A percentile compares a stretch with the other conserved stretches of the same genome.
Conservation (phyloP, 345 rosid species). For the Barbarea vulgaris region DNA sequence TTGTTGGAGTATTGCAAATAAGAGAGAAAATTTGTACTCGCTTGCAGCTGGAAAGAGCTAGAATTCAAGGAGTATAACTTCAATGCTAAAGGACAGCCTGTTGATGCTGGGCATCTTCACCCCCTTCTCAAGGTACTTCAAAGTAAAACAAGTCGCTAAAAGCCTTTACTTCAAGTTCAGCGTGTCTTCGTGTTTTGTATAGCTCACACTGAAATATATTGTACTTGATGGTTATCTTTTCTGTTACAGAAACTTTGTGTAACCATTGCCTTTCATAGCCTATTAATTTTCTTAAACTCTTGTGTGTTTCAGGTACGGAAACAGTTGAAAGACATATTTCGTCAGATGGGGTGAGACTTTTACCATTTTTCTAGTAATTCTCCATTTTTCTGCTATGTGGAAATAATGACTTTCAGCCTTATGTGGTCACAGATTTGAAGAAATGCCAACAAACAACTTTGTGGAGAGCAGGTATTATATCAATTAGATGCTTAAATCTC, state of each 20-base stretch:
- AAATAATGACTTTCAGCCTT: conserved; percentile 1
- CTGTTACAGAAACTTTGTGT: neutral
- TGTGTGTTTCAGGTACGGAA: conserved; percentile 62
- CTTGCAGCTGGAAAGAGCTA: conserved; percentile 72
- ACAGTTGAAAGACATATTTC: conserved; percentile 79
- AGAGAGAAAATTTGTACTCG: conserved; percentile 20
- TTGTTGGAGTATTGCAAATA: conserved; percentile 4
- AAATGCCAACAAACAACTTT: conserved; percentile 92
- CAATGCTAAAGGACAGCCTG: conserved; percentile 83
- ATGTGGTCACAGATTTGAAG: conserved; percentile 72
- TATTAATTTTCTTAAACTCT: neutral
- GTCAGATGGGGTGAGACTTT: conserved; percentile 69
- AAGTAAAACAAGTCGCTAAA: neutral
- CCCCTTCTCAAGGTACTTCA: conserved; percentile 80
- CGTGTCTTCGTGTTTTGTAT: conserved; percentile 1
- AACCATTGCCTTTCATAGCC: neutral
- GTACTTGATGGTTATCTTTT: neutral
- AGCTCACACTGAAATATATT: neutral
- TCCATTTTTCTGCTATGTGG: neutral
- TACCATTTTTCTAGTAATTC: neutral
- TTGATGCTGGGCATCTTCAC: conserved; percentile 90
- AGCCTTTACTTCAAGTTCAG: conserved; percentile 3
- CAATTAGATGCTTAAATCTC: neutral
- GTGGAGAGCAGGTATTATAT: conserved; percentile 88
- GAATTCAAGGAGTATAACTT: conserved; percentile 94